phyloP scores from a whole-genome alignment of 1,284 basidiomycete genomes.

The Cryptococcus sp. region DNA sequence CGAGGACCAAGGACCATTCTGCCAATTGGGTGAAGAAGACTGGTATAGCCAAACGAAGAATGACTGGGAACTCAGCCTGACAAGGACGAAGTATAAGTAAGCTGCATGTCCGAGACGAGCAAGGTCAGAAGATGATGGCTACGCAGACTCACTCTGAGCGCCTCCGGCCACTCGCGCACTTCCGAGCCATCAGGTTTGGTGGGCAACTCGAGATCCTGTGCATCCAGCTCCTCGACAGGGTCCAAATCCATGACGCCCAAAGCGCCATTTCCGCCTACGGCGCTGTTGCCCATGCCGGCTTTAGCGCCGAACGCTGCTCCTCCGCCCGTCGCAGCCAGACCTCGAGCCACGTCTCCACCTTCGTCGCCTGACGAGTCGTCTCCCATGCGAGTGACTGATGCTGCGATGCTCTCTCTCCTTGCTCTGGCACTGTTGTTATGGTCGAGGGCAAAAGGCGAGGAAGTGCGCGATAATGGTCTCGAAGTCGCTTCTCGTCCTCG shows the following conservation, averaged over 20 bases:
- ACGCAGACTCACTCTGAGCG: slow-evolving; percentile 34
- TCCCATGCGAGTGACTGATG: slow-evolving; percentile 16
- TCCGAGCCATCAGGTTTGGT: slow-evolving; percentile 36
- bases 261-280: slow-evolving; percentile 9
- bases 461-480: slow-evolving; percentile 16
- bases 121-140: neutral
- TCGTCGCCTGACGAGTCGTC: slow-evolving; percentile 40
- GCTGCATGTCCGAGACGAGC: neutral
- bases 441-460: slow-evolving; percentile 11
- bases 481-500: slow-evolving; percentile 13
- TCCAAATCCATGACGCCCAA: slow-evolving; percentile 39
- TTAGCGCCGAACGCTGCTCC: slow-evolving; percentile 30
- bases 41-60: slow-evolving; percentile 43
- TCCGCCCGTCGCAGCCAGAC: slow-evolving; percentile 28
- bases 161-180: slow-evolving; percentile 35
- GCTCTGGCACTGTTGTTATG: neutral
- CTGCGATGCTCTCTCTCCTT: slow-evolving; percentile 13
- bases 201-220: slow-evolving; percentile 49
- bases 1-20: slow-evolving; percentile 53
- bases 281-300: slow-evolving; percentile 24
- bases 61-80: slow-evolving; percentile 44
- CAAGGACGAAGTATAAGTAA: neutral
- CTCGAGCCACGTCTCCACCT: slow-evolving; percentile 35
- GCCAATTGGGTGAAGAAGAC: slow-evolving; percentile 52
- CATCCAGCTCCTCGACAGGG: slow-evolving; percentile 50